phyloP scores from a whole-genome alignment of 768 basidiomycete genomes.

The Lepiota venenata region DNA sequence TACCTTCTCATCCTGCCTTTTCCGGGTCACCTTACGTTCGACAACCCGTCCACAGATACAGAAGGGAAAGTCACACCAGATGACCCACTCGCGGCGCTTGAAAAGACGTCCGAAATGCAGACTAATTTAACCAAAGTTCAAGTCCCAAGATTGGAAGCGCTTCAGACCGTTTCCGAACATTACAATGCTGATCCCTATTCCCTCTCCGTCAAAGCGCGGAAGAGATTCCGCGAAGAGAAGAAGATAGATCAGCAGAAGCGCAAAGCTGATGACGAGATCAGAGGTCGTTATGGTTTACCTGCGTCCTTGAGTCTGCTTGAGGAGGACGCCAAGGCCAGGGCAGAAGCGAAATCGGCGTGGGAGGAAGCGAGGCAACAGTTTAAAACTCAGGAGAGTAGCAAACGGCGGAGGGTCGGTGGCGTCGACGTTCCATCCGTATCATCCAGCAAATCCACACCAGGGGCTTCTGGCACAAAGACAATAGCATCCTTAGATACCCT shows the following conservation, averaged over 20 bases:
- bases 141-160: constrained; percentile 75
- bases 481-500: constrained; percentile 33
- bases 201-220: constrained; percentile 71
- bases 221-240: constrained; percentile 85
- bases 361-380: constrained; percentile 45
- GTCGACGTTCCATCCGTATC: constrained; percentile 23
- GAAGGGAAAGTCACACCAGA: constrained; percentile 70
- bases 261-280: constrained; percentile 66
- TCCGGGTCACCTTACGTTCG: background rate
- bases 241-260: constrained; percentile 69
- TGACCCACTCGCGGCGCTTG: constrained; percentile 86
- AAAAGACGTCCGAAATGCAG: constrained; percentile 83
- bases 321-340: constrained; percentile 56
- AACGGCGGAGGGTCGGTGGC: constrained; percentile 41
- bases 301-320: constrained; percentile 61
- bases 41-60: constrained; percentile 23
- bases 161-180: constrained; percentile 74
- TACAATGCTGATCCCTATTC: constrained; percentile 86
- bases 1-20: background rate
- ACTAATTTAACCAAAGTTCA: constrained; percentile 69
- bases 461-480: constrained; percentile 2
- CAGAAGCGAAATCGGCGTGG: constrained; percentile 67
- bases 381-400: constrained; percentile 37
- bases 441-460: constrained; percentile 13
- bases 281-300: constrained; percentile 75